Base-by-base conservation (phyloP, 2,329 filamentous ascomycete species). In the Blastomyces gilchristii region DNA sequence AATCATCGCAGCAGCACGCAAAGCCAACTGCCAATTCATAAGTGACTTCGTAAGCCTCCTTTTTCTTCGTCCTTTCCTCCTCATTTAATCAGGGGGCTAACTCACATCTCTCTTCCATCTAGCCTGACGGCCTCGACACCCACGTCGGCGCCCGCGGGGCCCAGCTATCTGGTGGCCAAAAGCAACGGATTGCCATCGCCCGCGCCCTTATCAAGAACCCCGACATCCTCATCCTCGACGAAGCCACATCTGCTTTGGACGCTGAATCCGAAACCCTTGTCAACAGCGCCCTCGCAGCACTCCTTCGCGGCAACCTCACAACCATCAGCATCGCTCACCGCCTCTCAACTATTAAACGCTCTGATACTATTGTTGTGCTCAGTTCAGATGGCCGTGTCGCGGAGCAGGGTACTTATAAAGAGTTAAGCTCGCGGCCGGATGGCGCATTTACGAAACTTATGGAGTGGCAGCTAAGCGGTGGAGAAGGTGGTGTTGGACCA, bases 241-340 rank as follows among this genome's bases (percentile, higher is more conserved):
- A 99, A 80, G 90, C 95, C 22, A 99, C 95, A 0, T 96, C 91
- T 2, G 94, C 94, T 0, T 82, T 99, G 8, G 94, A 99, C 73
- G 94, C 94, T 16, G 94, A 99, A 76, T 96, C 91, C 0, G 94
- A 99, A 75, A 97, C 94, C 0, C 83, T 97, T 2, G 94, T 99
- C 65, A 99, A 99, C 74, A 87, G 91, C 69, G 94, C 94, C 2
- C 82, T 99, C 2, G 85, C 86, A 7, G 86, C 85, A 54, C 82
- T 99, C 43, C 86, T 99, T 37, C 83, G 85, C 66, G 91, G 91
- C 41, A 89, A 88, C 71, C 97, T 94, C 76, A 99, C 95, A 0
- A 99, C 94, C 12, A 97, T 99, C 72, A 96, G 90, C 62, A 99
- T 99, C 71, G 95, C 94, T 0, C 94, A 99, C 77, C 87, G 95